Percentiles rank a stretch among this genome's conserved stretches.
phyloP scores from a whole-genome alignment of 1,284 basidiomycete genomes.

The Farysia itapuensis region DNA sequence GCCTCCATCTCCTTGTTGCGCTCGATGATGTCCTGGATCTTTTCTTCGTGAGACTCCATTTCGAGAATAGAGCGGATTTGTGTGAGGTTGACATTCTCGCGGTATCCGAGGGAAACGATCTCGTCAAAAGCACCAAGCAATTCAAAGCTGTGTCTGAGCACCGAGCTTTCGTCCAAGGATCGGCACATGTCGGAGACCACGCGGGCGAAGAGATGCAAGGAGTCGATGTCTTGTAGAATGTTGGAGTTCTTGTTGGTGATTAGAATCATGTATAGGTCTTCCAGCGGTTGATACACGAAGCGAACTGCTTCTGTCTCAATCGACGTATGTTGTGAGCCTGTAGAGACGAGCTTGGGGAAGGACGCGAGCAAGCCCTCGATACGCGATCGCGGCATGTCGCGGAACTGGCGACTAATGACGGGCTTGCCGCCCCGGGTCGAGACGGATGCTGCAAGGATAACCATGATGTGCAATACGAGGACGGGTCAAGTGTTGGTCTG shows the following conservation, averaged over 20 bases:
- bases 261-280: conserved; percentile 95
- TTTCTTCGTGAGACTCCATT: conserved; percentile 99
- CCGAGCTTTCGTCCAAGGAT: conserved; percentile 83
- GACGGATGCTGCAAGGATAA: conserved; percentile 88
- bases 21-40: conserved; percentile 98
- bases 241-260: conserved; percentile 98
- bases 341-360: conserved; percentile 96
- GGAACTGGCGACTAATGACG: conserved; percentile 93
- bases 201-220: conserved; percentile 87
- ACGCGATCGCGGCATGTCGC: conserved; percentile 85
- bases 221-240: conserved; percentile 97
- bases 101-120: conserved; percentile 88
- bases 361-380: conserved; percentile 94
- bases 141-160: conserved; percentile 89
- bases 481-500: too few relatives aligned
- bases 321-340: conserved; percentile 94
- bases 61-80: conserved; percentile 91
- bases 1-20: conserved; percentile 99
- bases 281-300: conserved; percentile 96
- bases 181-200: conserved; percentile 81
- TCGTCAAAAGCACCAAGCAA: conserved; percentile 95
- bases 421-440: conserved; percentile 91
- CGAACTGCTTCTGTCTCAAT: conserved; percentile 65
- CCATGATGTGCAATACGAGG: too few relatives aligned
- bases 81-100: conserved; percentile 87